These are phyloP conservation scores for Stereum hirsutum DNA, from an alignment of 1,284 basidiomycete genomes.

Conservation along the genomic window DNA sequence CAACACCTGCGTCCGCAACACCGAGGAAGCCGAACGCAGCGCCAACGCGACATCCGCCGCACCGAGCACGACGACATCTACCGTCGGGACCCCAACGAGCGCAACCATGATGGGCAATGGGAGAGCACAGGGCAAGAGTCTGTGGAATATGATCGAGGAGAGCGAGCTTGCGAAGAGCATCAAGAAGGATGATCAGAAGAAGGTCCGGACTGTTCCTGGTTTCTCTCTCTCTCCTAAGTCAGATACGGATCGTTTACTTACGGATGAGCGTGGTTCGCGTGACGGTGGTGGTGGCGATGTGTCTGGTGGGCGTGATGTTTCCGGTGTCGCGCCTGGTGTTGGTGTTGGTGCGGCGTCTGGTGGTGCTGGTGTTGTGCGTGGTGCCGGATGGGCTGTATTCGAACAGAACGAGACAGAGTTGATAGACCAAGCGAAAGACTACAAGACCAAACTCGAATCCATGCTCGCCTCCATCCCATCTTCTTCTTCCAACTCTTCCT, in stretches of 20 bases:
- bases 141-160: conserved; percentile 77
- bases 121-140: conserved; percentile 45
- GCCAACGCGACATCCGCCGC: conserved; percentile 21
- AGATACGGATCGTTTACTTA: conserved; percentile 10
- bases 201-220: no score
- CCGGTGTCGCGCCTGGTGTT: no score
- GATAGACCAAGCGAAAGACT: conserved; percentile 38
- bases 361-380: no score
- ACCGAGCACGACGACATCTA: no score
- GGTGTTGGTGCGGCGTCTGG: no score
- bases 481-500: conserved; percentile 15
- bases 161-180: conserved; percentile 68
- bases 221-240: conserved; percentile 9
- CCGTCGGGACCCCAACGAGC: no score
- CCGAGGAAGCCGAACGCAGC: conserved; percentile 67
- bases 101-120: no score
- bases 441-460: conserved; percentile 40
- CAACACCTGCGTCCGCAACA: conserved; percentile 84
- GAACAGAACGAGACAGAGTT: conserved; percentile 45
- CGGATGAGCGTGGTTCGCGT: no score
- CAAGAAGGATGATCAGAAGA: conserved; percentile 49
- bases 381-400: no score
- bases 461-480: conserved; percentile 26
- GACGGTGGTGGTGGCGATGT: no score
- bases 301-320: no score